Percentiles rank a stretch among this genome's conserved stretches.
phyloP scores from a whole-genome alignment of 148 eudicot genomes.

The Vaccinium corymbosum region DNA sequence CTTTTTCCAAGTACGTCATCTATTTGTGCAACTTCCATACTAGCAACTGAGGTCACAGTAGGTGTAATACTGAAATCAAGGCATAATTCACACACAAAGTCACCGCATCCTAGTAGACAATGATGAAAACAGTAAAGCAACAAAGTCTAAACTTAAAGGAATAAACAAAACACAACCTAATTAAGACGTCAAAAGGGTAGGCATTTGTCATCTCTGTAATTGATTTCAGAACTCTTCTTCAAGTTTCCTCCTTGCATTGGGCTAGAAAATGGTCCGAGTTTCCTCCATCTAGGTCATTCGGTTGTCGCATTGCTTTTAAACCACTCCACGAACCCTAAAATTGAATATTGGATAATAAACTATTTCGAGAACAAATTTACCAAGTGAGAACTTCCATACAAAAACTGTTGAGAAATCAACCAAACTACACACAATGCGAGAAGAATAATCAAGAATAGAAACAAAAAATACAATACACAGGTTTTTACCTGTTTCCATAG shows the following conservation, averaged over 20 bases:
- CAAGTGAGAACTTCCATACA: not conserved
- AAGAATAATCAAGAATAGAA: no score
- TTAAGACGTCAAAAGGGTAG: not conserved
- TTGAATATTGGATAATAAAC: not conserved
- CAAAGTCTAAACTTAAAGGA: not conserved
- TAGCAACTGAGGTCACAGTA: not conserved
- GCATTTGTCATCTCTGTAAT: not conserved
- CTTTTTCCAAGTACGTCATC: no score
- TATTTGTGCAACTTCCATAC: not conserved
- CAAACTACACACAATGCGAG: no score
- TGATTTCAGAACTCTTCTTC: not conserved
- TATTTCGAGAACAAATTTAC: not conserved
- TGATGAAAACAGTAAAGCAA: not conserved
- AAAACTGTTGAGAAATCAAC: not conserved
- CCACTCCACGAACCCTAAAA: not conserved
- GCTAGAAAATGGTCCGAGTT: not conserved
- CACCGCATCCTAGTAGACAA: not conserved
- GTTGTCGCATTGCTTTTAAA: not conserved
- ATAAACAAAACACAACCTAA: not conserved
- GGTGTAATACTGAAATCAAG: not conserved
- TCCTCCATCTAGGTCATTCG: not conserved
- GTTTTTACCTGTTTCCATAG: no score
- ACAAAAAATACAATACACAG: no score
- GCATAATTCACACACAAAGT: not conserved
- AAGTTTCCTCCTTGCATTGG: not conserved